phyloP scores from a whole-genome alignment of 2,329 filamentous ascomycete genomes.

The Aureobasidium subglaciale region DNA sequence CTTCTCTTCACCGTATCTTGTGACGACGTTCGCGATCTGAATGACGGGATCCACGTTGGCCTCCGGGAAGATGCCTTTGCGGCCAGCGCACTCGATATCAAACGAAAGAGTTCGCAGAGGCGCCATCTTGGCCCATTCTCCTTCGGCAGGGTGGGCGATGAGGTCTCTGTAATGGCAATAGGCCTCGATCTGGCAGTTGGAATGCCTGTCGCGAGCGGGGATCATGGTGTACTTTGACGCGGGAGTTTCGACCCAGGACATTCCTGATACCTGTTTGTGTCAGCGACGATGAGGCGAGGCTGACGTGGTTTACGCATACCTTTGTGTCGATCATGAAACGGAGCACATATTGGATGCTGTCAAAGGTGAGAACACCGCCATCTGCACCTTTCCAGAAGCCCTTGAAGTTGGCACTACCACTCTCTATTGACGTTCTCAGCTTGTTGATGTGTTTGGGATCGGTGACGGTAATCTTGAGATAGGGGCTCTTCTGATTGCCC shows the following conservation, averaged over 20 bases:
- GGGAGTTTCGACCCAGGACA: constrained; percentile 94
- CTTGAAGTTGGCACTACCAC: constrained; percentile 77
- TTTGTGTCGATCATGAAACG: constrained; percentile 98
- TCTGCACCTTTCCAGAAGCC: constrained; percentile 70
- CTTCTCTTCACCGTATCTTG: constrained; percentile 87
- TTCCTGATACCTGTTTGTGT: constrained; percentile 64
- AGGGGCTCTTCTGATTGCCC: constrained; percentile 85
- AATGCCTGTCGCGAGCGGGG: constrained; percentile 60
- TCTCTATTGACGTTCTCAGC: constrained; percentile 69
- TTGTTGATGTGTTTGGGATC: constrained; percentile 78
- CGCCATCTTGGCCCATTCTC: constrained; percentile 97
- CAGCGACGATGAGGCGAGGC: not conserved
- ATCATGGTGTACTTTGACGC: constrained; percentile 67
- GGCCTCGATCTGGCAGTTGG: constrained; percentile 95
- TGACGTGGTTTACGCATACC: constrained; percentile 36
- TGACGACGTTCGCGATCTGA: constrained; percentile 95
- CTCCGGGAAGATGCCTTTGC: constrained; percentile 96
- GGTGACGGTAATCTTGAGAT: constrained; percentile 85
- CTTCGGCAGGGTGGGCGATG: constrained; percentile 78
- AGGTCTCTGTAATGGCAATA: constrained; percentile 74
- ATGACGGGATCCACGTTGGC: constrained; percentile 89
- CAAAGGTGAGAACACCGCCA: constrained; percentile 78
- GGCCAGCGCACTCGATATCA: constrained; percentile 96
- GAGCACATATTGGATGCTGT: constrained; percentile 90
- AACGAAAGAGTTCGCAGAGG: constrained; percentile 89